phyloP scores from a whole-genome alignment of 75 land plant genomes.

The Pseudotsuga menziesii region DNA sequence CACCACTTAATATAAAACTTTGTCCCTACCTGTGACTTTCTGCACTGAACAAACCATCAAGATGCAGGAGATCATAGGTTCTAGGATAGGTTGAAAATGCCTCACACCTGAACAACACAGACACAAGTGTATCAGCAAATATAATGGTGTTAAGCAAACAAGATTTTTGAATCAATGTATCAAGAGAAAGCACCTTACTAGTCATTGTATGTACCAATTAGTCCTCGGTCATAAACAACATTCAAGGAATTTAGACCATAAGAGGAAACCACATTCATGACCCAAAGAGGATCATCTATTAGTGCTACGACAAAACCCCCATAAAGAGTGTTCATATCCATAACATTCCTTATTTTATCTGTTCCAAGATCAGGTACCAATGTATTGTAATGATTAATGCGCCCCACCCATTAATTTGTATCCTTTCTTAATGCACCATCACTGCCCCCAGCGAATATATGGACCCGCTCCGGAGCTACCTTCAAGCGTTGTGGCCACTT shows the following conservation, averaged over 20 bases:
- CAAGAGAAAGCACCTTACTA: conserved; percentile 40
- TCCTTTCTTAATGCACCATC: conserved; percentile 57
- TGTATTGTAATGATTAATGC: conserved; percentile 69
- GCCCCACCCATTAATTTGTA: conserved; percentile 51
- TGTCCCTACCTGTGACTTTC: conserved; percentile 50
- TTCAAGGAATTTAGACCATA: conserved; percentile 72
- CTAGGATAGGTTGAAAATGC: conserved; percentile 90
- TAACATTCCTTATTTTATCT: conserved; percentile 74
- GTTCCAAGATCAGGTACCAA: conserved; percentile 59
- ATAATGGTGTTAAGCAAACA: background rate
- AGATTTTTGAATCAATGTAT: background rate
- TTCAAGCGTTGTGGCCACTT: conserved; percentile 79
- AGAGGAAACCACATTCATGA: conserved; percentile 94
- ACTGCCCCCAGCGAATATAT: conserved; percentile 45
- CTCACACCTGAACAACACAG: conserved; percentile 62
- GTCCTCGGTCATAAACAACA: conserved; percentile 78
- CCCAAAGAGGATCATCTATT: conserved; percentile 73
- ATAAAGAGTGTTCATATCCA: conserved; percentile 92
- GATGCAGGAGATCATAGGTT: conserved; percentile 79
- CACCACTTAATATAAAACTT: background rate
- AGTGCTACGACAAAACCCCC: conserved; percentile 89
- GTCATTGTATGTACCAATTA: conserved; percentile 80
- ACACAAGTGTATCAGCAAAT: background rate
- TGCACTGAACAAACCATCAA: conserved; percentile 71
- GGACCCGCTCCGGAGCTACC: conserved; percentile 55